phyloP scores from a whole-genome alignment of 2,329 filamentous ascomycete species.

The Neofusicoccum ribis region DNA sequence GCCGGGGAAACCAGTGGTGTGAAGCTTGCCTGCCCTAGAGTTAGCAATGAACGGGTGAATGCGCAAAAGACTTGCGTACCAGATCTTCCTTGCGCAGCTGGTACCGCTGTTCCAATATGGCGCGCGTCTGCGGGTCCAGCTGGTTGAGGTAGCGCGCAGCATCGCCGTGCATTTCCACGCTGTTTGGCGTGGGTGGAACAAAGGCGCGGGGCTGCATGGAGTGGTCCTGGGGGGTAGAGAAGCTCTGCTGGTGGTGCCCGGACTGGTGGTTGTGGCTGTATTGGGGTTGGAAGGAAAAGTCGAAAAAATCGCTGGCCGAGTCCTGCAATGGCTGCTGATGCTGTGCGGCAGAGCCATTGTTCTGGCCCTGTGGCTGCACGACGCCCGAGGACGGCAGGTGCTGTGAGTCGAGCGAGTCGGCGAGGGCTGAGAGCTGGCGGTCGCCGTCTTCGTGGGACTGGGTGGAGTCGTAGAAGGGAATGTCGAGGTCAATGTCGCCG shows the following conservation, averaged over 20 bases:
- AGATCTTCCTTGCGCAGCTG: conserved; percentile 69
- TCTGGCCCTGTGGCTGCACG: conserved; percentile 35
- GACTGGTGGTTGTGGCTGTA: conserved; percentile 7
- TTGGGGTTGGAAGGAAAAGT: conserved; percentile 24
- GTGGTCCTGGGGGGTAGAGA: conserved; percentile 21
- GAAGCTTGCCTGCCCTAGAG: conserved; percentile 63
- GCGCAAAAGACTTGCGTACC: conserved; percentile 45
- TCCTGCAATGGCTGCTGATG: conserved; percentile 23
- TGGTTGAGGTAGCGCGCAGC: conserved; percentile 58
- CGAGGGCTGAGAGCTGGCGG: conserved; percentile 34
- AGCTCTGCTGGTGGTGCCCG: conserved; percentile 15
- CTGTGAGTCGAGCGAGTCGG: conserved; percentile 28
- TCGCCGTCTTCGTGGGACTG: conserved; percentile 23
- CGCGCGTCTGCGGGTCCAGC: conserved; percentile 56
- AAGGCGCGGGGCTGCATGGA: conserved; percentile 24
- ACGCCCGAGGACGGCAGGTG: conserved; percentile 23
- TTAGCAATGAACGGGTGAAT: neutral
- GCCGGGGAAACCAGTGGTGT: conserved; percentile 83
- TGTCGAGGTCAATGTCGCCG: conserved; percentile 34
- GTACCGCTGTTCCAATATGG: conserved; percentile 65
- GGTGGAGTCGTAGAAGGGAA: conserved; percentile 31
- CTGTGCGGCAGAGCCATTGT: conserved; percentile 27
- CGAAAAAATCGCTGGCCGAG: conserved; percentile 33
- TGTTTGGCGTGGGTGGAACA: conserved; percentile 78
- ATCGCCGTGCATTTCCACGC: conserved; percentile 70